Conservation (phyloP, 352 stramenopile genomes). For the Phytophthora ramorum region DNA sequence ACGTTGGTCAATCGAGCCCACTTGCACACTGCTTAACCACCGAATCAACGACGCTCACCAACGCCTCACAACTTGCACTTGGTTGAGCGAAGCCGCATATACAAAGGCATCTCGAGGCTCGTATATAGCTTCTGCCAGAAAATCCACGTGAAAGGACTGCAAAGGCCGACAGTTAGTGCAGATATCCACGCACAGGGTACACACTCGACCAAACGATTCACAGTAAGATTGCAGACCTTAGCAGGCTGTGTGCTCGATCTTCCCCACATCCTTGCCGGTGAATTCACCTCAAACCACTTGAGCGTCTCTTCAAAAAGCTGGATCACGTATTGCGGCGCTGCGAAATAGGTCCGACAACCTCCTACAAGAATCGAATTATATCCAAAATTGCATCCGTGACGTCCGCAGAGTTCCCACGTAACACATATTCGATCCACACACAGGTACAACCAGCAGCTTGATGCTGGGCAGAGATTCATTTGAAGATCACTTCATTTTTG, state of each 20-base stretch:
- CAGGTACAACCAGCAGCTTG: not conserved
- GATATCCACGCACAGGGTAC: not conserved
- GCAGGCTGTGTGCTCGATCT: slow-evolving; percentile 3
- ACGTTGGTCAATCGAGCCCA: not conserved
- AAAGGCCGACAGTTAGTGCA: not conserved
- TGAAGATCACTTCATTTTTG: slow-evolving; percentile 25
- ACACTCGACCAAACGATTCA: not conserved
- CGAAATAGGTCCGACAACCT: no score
- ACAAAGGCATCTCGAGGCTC: slow-evolving; percentile 65
- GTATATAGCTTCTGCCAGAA: slow-evolving; percentile 37
- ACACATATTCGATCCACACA: not conserved
- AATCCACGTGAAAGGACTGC: slow-evolving; percentile 51
- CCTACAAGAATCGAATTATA: not conserved
- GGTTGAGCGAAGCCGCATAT: slow-evolving; percentile 71
- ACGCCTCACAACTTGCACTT: slow-evolving; percentile 62
- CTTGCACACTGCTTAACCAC: not conserved
- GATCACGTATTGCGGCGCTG: not conserved
- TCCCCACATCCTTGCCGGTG: slow-evolving; percentile 4
- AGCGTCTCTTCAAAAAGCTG: slow-evolving; percentile 10
- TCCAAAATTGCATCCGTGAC: no score
- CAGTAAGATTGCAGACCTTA: slow-evolving; percentile 3
- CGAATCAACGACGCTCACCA: slow-evolving; percentile 35
- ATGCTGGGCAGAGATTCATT: not conserved
- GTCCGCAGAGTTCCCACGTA: no score
- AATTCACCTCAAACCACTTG: not conserved